Percentiles rank a stretch among this genome's conserved stretches.
phyloP scores from a whole-genome alignment of 805 yeast species.

The Lipomyces starkeyi region DNA sequence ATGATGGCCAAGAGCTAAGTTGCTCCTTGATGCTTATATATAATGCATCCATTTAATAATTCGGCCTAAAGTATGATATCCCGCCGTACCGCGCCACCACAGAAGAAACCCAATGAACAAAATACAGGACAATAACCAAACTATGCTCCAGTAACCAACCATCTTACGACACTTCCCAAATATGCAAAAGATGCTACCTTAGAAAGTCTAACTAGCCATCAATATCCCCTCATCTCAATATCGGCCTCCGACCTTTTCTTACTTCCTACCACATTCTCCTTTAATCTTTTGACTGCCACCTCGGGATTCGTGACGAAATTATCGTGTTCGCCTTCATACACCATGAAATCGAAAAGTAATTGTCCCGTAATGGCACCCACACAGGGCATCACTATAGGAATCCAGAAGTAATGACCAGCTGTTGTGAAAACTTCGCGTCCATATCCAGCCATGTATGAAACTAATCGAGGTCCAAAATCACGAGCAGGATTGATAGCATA shows the following conservation, averaged over 20 bases:
- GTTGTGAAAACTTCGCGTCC: constrained; percentile 47
- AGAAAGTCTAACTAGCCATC: background rate
- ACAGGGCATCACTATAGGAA: constrained; percentile 58
- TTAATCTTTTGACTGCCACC: constrained; percentile 11
- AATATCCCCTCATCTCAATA: background rate
- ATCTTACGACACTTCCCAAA: no score
- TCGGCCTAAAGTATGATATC: no score
- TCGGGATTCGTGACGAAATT: constrained; percentile 32
- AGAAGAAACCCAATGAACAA: background rate
- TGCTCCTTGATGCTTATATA: no score
- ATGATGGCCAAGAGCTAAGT: no score
- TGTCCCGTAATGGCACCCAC: constrained; percentile 57
- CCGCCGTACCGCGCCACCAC: no score
- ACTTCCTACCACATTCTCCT: background rate
- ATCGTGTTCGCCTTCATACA: constrained; percentile 42
- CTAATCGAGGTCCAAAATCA: constrained; percentile 61
- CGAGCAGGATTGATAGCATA: constrained; percentile 62
- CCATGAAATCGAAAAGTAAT: constrained; percentile 57
- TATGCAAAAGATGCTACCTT: no score
- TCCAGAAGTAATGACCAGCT: constrained; percentile 58
- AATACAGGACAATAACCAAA: background rate
- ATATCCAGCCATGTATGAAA: constrained; percentile 56
- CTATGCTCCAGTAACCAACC: background rate
- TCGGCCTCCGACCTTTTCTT: background rate
- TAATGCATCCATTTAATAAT: no score